phyloP scores from a whole-genome alignment of 2,329 filamentous ascomycete species.

The Monilinia fructigena region DNA sequence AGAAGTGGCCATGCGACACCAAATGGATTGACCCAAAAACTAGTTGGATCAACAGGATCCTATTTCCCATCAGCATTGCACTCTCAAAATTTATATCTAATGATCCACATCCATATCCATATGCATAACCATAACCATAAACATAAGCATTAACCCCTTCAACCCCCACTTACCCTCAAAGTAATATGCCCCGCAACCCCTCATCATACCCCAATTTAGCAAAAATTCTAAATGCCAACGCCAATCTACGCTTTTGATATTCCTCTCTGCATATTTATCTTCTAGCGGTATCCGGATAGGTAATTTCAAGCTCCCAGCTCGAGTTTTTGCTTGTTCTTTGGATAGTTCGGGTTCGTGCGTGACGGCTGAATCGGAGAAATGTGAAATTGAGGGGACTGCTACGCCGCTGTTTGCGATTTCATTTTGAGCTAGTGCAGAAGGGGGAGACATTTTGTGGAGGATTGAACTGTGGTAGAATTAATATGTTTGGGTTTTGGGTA shows the following conservation, averaged over 20 bases:
- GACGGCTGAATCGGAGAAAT: slow-evolving; percentile 1
- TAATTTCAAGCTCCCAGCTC: slow-evolving; percentile 11
- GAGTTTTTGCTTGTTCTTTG: slow-evolving; percentile 26
- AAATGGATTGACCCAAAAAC: slow-evolving; percentile 42
- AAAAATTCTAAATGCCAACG: slow-evolving; percentile 50
- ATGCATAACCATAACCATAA: not conserved
- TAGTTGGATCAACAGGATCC: slow-evolving; percentile 41
- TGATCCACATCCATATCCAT: too few relatives aligned
- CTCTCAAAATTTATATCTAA: not conserved
- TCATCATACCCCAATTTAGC: slow-evolving; percentile 48
- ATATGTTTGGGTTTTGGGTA: not conserved
- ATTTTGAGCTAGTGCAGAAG: not conserved
- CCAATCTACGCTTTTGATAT: slow-evolving; percentile 46
- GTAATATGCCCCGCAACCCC: slow-evolving; percentile 49
- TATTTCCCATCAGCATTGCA: slow-evolving; percentile 22
- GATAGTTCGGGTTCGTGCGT: slow-evolving; percentile 32
- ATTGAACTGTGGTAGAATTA: not conserved
- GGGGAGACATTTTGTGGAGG: not conserved
- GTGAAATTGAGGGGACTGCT: not conserved
- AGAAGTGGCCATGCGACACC: slow-evolving; percentile 45
- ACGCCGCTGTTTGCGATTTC: not conserved
- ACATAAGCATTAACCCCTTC: not conserved
- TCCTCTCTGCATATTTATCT: slow-evolving; percentile 41
- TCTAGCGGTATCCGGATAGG: slow-evolving; percentile 30
- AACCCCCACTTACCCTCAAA: slow-evolving; percentile 35